These are phyloP conservation scores for Mycena alexandri DNA, from an alignment of 768 basidiomycete genomes.

Conservation along the genomic window DNA sequence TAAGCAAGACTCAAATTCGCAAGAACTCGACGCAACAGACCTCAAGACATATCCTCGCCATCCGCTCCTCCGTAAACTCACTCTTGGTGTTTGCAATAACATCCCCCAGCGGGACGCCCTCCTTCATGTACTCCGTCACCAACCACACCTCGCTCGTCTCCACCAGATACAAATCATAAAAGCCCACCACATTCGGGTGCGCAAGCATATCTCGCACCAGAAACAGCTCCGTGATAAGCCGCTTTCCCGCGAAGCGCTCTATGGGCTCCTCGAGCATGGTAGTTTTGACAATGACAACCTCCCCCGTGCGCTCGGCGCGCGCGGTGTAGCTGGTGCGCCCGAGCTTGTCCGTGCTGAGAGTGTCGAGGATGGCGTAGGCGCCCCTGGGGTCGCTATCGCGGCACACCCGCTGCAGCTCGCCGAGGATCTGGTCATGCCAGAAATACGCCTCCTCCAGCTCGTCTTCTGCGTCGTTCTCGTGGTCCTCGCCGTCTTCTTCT, in stretches of 20 bases:
- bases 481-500: slow-evolving; percentile 26
- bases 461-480: slow-evolving; percentile 25
- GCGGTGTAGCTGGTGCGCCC: slow-evolving; percentile 45
- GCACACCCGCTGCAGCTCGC: slow-evolving; percentile 46
- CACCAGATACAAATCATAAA: slow-evolving; percentile 76
- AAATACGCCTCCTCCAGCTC: slow-evolving; percentile 38
- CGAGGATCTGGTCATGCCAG: slow-evolving; percentile 50
- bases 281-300: slow-evolving; percentile 43
- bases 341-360: slow-evolving; percentile 58
- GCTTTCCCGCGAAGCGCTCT: slow-evolving; percentile 78
- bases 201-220: slow-evolving; percentile 85
- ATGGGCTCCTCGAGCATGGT: slow-evolving; percentile 61
- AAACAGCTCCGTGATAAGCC: slow-evolving; percentile 83
- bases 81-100: slow-evolving; percentile 79
- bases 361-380: slow-evolving; percentile 63
- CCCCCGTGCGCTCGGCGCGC: slow-evolving; percentile 40
- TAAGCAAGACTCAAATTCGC: background rate
- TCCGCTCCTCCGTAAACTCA: slow-evolving; percentile 74
- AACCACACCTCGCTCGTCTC: slow-evolving; percentile 78
- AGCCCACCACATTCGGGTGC: slow-evolving; percentile 81
- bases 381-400: slow-evolving; percentile 51
- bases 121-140: slow-evolving; percentile 85
- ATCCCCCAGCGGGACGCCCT: slow-evolving; percentile 76
- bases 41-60: slow-evolving; percentile 75
- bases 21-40: slow-evolving; percentile 51